Evolutionary conservation across 75 land plant species (phyloP).

Genomic region (Picea sitchensis): DNA sequence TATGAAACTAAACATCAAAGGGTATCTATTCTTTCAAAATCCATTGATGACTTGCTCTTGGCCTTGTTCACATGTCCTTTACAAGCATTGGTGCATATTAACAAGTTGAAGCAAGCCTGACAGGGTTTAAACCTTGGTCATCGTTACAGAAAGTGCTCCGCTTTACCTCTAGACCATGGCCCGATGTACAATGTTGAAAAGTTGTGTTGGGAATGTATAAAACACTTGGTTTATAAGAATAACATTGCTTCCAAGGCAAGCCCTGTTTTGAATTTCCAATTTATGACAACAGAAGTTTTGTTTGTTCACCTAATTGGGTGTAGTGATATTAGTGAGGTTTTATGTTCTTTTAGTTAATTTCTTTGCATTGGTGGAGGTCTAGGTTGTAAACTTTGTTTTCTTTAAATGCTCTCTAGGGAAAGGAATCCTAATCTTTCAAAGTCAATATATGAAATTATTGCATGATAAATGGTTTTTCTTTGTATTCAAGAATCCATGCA

Average conservation of each 20-base stretch:
- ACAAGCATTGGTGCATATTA: background rate
- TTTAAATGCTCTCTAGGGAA: background rate
- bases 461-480: background rate
- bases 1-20: background rate
- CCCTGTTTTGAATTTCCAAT: background rate
- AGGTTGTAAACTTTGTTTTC: background rate
- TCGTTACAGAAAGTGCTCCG: background rate
- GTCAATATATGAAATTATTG: background rate
- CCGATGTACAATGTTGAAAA: background rate
- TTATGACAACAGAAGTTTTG: background rate
- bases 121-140: background rate
- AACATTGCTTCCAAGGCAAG: background rate
- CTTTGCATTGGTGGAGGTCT: background rate
- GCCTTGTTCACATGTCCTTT: background rate
- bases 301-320: background rate
- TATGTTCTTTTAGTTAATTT: background rate
- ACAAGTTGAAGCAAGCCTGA: background rate
- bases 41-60: background rate
- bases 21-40: background rate
- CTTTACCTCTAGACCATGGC: too few relatives aligned
- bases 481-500: background rate
- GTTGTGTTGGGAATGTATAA: background rate
- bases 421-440: background rate
- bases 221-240: background rate
- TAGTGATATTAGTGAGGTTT: background rate